A percentile compares a stretch with the other conserved stretches of the same genome.
Evolutionary conservation across 768 basidiomycete species (phyloP).

Genomic region (Fistulinella prunicolor): DNA sequence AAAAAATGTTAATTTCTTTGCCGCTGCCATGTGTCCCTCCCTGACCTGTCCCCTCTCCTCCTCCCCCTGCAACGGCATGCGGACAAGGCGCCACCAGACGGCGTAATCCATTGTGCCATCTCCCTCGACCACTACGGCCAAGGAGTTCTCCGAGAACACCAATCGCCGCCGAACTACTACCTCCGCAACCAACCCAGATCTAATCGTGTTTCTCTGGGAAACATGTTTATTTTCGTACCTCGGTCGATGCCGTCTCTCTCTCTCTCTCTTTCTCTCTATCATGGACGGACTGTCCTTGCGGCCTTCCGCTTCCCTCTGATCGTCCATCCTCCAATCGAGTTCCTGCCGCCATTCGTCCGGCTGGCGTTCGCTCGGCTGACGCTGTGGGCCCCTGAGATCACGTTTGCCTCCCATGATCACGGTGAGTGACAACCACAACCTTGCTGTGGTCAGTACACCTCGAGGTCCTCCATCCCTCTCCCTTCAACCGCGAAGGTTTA

Average conservation of each 20-base stretch:
- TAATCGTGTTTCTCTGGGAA: slow-evolving; percentile 26
- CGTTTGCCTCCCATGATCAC: background rate
- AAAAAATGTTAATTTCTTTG: slow-evolving; percentile 21
- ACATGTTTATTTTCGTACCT: slow-evolving; percentile 20
- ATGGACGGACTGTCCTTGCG: slow-evolving; percentile 23
- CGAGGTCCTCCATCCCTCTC: slow-evolving; percentile 6
- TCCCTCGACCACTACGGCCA: too few species aligned
- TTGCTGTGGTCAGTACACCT: slow-evolving; percentile 7
- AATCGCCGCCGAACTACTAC: too few species aligned
- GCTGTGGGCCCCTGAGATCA: slow-evolving; percentile 11
- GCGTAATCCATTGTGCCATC: too few species aligned
- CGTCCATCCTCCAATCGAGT: slow-evolving; percentile 16
- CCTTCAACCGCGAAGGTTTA: slow-evolving; percentile 30
- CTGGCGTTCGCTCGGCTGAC: slow-evolving; percentile 4
- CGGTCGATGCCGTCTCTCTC: slow-evolving; percentile 19
- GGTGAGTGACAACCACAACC: slow-evolving; percentile 6
- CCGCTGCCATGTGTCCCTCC: slow-evolving; percentile 4
- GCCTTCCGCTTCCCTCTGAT: slow-evolving; percentile 29
- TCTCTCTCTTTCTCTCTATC: too few species aligned
- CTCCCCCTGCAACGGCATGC: too few species aligned
- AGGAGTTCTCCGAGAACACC: too few species aligned
- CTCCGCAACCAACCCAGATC: too few species aligned
- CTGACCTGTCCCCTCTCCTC: too few species aligned
- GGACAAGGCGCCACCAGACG: too few species aligned
- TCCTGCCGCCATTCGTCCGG: slow-evolving; percentile 15